These are phyloP conservation scores for Candida dajiaensis DNA, from an alignment of 805 yeast genomes.

Conservation along the genomic window DNA sequence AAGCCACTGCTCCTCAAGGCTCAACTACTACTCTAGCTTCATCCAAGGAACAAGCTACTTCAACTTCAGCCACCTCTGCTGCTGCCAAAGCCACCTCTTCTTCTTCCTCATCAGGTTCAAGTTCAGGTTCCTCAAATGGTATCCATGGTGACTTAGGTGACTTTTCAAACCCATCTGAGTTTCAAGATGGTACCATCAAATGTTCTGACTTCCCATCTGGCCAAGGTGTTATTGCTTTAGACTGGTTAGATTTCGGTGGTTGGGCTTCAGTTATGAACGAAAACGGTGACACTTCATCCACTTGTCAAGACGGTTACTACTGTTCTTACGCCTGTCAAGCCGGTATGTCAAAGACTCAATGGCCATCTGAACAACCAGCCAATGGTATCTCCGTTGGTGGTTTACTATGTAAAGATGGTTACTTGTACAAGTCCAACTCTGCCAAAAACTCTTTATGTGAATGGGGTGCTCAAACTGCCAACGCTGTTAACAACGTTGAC, in stretches of 20 bases:
- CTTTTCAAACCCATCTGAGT: constrained; percentile 54
- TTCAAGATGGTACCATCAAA: constrained; percentile 62
- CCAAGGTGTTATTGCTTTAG: constrained; percentile 74
- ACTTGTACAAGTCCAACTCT: constrained; percentile 75
- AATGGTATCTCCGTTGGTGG: constrained; percentile 95
- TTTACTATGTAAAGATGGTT: constrained; percentile 76
- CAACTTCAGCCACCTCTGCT: constrained; percentile 18
- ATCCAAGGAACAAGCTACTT: constrained; percentile 14
- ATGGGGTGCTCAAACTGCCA: constrained; percentile 75
- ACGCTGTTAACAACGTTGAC: constrained; percentile 56
- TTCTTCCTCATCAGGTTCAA: constrained; percentile 19
- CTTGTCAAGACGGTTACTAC: constrained; percentile 84
- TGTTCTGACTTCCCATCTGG: constrained; percentile 75
- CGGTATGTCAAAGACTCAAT: constrained; percentile 98
- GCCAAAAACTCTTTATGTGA: constrained; percentile 68
- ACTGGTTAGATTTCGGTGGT: constrained; percentile 75
- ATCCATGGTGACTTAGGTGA: constrained; percentile 52
- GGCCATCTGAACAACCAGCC: constrained; percentile 86
- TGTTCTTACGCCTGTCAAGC: constrained; percentile 98
- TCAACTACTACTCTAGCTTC: constrained; percentile 17
- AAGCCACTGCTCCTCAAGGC: constrained; percentile 8
- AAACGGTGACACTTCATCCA: constrained; percentile 52
- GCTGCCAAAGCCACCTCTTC: constrained; percentile 13
- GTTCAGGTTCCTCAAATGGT: constrained; percentile 29
- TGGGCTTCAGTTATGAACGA: constrained; percentile 61